Evolutionary conservation across 441 rosid species (phyloP).

Genomic region (Hura crepitans): DNA sequence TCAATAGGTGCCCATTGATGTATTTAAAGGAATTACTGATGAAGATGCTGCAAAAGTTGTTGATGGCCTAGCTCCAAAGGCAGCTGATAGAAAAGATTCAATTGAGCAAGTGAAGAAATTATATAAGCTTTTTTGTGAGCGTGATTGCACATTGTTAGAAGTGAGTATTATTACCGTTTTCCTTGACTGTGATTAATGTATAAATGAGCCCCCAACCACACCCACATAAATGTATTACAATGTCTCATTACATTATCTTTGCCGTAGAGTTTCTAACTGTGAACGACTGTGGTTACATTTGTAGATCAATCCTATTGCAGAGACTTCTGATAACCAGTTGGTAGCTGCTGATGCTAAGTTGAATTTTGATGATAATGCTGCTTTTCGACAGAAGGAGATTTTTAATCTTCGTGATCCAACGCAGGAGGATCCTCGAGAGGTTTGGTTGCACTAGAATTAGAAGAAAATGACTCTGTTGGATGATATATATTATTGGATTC

Average conservation of each 20-base stretch:
- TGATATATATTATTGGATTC: background rate
- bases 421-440: conserved; percentile 99
- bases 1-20: conserved; percentile 82
- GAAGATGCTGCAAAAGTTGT: conserved; percentile 97
- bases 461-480: background rate
- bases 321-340: conserved; percentile 72
- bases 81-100: conserved; percentile 70
- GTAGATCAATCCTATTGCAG: conserved; percentile 96
- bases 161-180: conserved; percentile 44
- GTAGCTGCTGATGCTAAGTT: conserved; percentile 99
- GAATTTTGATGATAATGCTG: conserved; percentile 98
- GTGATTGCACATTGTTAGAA: conserved; percentile 92
- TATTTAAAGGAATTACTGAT: conserved; percentile 86
- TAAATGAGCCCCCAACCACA: background rate
- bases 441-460: conserved; percentile 23
- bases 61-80: conserved; percentile 86
- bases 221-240: background rate
- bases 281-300: conserved; percentile 19
- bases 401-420: conserved; percentile 82
- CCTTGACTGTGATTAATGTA: background rate
- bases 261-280: conserved; percentile 5
- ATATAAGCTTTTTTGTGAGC: conserved; percentile 71
- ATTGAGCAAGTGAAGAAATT: conserved; percentile 97
- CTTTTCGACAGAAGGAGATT: conserved; percentile 73
- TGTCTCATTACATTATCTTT: conserved; percentile 5